Conservation (phyloP, 192 early-diverging fungal genomes). For the Coemansia sp. region DNA sequence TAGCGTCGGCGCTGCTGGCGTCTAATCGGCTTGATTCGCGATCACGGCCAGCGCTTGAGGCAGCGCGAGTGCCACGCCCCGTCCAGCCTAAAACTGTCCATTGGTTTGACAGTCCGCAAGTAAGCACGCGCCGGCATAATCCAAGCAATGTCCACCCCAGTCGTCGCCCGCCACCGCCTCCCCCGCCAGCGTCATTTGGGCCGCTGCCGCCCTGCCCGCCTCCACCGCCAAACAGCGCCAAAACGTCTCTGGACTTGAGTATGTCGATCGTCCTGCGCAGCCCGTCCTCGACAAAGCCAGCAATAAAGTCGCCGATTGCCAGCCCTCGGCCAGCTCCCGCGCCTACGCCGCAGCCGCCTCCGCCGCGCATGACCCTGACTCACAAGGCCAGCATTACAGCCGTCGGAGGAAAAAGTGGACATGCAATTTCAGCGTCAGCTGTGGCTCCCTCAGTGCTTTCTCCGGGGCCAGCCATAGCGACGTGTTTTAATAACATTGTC, state of each 20-base stretch:
- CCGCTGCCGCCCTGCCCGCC: neutral
- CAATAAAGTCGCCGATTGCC: conserved; percentile 19
- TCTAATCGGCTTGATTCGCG: neutral
- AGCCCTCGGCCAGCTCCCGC: neutral
- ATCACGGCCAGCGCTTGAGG: neutral
- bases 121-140: neutral
- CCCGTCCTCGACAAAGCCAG: conserved; percentile 33
- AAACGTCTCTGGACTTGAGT: conserved; percentile 31
- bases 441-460: neutral
- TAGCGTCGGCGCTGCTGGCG: conserved; percentile 16
- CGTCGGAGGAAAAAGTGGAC: conserved; percentile 28
- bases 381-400: conserved; percentile 53
- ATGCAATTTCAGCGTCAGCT: neutral
- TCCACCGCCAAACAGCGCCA: conserved; percentile 16
- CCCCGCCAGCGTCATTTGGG: neutral
- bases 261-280: conserved; percentile 55
- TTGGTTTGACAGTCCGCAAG: neutral
- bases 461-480: neutral
- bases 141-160: neutral
- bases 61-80: neutral
- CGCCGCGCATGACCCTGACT: conserved; percentile 22
- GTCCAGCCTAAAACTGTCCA: neutral
- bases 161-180: neutral
- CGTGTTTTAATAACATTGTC: conserved; percentile 14
- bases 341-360: conserved; percentile 2